Evolutionary conservation across 2,329 filamentous ascomycete genomes (phyloP), one percentile per base, ranked within the genome.

Genomic region (Cercospora sp.): DNA sequence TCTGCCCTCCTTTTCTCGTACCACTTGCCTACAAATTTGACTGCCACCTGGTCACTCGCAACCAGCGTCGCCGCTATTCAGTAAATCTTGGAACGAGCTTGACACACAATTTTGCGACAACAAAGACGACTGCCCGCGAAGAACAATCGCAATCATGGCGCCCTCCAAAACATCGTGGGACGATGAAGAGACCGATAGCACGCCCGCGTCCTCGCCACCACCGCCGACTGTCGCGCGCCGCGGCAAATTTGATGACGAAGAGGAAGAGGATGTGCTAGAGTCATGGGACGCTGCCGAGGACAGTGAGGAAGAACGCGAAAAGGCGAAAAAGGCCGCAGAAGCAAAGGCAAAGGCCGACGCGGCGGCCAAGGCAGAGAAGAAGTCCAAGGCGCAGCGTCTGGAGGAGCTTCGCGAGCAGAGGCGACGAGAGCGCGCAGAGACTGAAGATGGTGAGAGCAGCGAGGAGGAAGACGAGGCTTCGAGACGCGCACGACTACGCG

Each of bases 221-320:
- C 80, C 79, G 26, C 78, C 83, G 60, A 80, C 83, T 12, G 79
- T 80, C 55, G 67, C 69, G 26, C 80, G 82, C 65, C 84, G 87
- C 72, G 82, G 87, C 79, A 93, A 95, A 83, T 97, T 97, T 78
- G 93, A 95, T 75, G 94, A 98, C 75, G 94, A 98, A 79, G 94
- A 97, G 65, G 89, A 94, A 36, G 89, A 91, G 73, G 73, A 97
- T 90, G 92, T 98, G 66, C 88, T 97, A 77, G 95, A 99, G 69
- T 94, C 92, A 36, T 99, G 95, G 95, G 94, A 98, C 77, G 94
- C 92, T 67, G 94, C 92, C 74, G 95, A 98, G 78, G 95, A 99
- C 83, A 97, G 93, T 70, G 95, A 99, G 77, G 94, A 90, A 75
- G 95, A 99, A 84, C 91, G 93, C 76, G 94, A 97, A 82, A 99